Conservation (phyloP, 495 filamentous ascomycete species). For the Penicillium robsamsonii region DNA sequence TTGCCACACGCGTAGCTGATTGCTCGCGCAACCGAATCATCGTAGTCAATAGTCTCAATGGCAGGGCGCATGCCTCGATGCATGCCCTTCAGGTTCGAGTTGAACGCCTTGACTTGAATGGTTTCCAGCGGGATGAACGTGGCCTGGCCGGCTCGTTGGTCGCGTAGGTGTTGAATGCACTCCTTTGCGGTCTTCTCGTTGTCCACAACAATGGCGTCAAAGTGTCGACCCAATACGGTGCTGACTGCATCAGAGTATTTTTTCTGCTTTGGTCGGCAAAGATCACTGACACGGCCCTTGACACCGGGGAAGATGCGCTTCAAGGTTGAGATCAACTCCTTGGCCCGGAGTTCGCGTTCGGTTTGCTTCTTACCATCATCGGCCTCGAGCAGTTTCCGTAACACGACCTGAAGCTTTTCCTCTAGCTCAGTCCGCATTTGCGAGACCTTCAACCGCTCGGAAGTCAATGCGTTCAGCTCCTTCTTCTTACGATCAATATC, state of each 20-base stretch:
- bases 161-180: slow-evolving; percentile 90
- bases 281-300: slow-evolving; percentile 81
- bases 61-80: slow-evolving; percentile 81
- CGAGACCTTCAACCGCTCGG: slow-evolving; percentile 74
- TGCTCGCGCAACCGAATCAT: slow-evolving; percentile 79
- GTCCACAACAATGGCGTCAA: slow-evolving; percentile 94
- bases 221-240: slow-evolving; percentile 87
- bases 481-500: slow-evolving; percentile 91
- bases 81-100: slow-evolving; percentile 87
- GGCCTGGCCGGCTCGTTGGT: slow-evolving; percentile 78
- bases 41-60: slow-evolving; percentile 95
- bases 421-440: slow-evolving; percentile 84
- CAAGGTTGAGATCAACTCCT: slow-evolving; percentile 76
- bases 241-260: slow-evolving; percentile 91
- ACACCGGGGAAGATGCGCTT: slow-evolving; percentile 93
- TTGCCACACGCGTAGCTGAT: slow-evolving; percentile 94
- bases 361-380: slow-evolving; percentile 79
- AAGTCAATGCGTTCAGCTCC: slow-evolving; percentile 77
- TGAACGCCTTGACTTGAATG: slow-evolving; percentile 86
- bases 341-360: slow-evolving; percentile 71
- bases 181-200: slow-evolving; percentile 91
- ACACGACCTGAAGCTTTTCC: slow-evolving; percentile 79
- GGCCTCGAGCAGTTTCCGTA: slow-evolving; percentile 76
- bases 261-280: slow-evolving; percentile 94
- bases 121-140: slow-evolving; percentile 96